A percentile compares a stretch with the other conserved stretches of the same genome.
Conservation (phyloP, 2,329 filamentous ascomycete species). For the Nigrospora sphaerica region DNA sequence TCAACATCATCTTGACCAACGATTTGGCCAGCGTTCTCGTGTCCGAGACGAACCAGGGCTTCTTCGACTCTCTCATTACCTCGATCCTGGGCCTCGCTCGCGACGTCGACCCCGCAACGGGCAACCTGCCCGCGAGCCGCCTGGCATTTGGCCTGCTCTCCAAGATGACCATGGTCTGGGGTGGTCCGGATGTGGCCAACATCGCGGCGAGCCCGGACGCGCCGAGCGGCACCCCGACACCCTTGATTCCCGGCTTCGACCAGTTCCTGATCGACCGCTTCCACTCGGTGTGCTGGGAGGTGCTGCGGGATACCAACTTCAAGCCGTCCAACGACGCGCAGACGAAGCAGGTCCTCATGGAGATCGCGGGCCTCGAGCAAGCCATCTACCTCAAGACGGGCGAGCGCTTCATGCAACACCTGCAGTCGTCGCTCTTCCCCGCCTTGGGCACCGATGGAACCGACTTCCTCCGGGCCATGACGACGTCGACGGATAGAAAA, state of each 20-base stretch:
- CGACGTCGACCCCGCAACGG: slow-evolving; percentile 56
- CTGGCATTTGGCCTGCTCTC: slow-evolving; percentile 78
- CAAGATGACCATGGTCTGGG: slow-evolving; percentile 83
- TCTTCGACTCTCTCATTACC: slow-evolving; percentile 80
- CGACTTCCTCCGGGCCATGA: slow-evolving; percentile 52
- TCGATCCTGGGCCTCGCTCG: slow-evolving; percentile 81
- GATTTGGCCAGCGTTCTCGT: slow-evolving; percentile 84
- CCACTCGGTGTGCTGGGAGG: slow-evolving; percentile 83
- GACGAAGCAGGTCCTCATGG: slow-evolving; percentile 77
- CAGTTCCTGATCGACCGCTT: slow-evolving; percentile 85
- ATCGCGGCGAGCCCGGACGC: slow-evolving; percentile 45
- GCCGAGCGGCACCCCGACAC: slow-evolving; percentile 42
- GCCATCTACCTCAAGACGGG: slow-evolving; percentile 88
- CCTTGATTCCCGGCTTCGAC: slow-evolving; percentile 79
- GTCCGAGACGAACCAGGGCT: slow-evolving; percentile 80
- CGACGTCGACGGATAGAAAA: slow-evolving; percentile 52
- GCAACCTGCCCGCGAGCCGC: slow-evolving; percentile 51
- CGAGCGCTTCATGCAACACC: slow-evolving; percentile 65
- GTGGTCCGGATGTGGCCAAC: slow-evolving; percentile 68
- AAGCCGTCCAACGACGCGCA: slow-evolving; percentile 76
- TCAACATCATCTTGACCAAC: slow-evolving; percentile 85
- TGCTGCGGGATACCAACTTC: slow-evolving; percentile 73
- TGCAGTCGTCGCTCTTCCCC: slow-evolving; percentile 58
- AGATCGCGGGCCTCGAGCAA: slow-evolving; percentile 83
- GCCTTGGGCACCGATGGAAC: slow-evolving; percentile 56